These are phyloP conservation scores for Naematelia encephala DNA, from an alignment of 768 basidiomycete genomes.

Conservation along the genomic window DNA sequence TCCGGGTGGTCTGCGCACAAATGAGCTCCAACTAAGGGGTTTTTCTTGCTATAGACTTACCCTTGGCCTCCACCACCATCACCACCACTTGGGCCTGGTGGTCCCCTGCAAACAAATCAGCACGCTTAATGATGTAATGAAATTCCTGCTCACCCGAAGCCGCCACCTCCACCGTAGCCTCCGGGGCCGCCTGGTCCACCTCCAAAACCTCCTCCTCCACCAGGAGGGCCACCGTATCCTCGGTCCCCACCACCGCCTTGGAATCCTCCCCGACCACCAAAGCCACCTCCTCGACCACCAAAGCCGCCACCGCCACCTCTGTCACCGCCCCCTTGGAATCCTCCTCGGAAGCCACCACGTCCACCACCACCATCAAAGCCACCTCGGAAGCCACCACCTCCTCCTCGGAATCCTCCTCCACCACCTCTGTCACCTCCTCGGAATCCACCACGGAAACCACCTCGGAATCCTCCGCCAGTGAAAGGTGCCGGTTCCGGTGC, in stretches of 20 bases:
- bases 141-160: slow-evolving; percentile 6
- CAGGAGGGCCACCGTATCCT: slow-evolving; percentile 12
- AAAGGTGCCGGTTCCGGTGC: slow-evolving; percentile 38
- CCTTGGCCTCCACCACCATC: slow-evolving; percentile 24
- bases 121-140: too few relatives aligned
- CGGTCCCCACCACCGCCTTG: slow-evolving; percentile 18
- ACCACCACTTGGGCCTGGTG: not conserved
- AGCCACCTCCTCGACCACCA: slow-evolving; percentile 48
- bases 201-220: slow-evolving; percentile 53
- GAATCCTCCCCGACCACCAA: slow-evolving; percentile 27
- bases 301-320: slow-evolving; percentile 49
- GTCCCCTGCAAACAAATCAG: too few relatives aligned
- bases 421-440: slow-evolving; percentile 52
- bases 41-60: too few relatives aligned
- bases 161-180: slow-evolving; percentile 53
- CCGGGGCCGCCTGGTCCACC: slow-evolving; percentile 51
- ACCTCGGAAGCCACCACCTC: slow-evolving; percentile 24
- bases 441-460: slow-evolving; percentile 54
- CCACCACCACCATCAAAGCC: slow-evolving; percentile 33
- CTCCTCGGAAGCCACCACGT: slow-evolving; percentile 45
- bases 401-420: slow-evolving; percentile 39
- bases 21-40: not conserved
- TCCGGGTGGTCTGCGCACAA: slow-evolving; percentile 19
- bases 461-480: slow-evolving; percentile 54
- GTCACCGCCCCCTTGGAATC: slow-evolving; percentile 41